These are phyloP conservation scores for Pseudogymnoascus sp. DNA, from an alignment of 2,329 filamentous ascomycete species.

Conservation along the genomic window DNA sequence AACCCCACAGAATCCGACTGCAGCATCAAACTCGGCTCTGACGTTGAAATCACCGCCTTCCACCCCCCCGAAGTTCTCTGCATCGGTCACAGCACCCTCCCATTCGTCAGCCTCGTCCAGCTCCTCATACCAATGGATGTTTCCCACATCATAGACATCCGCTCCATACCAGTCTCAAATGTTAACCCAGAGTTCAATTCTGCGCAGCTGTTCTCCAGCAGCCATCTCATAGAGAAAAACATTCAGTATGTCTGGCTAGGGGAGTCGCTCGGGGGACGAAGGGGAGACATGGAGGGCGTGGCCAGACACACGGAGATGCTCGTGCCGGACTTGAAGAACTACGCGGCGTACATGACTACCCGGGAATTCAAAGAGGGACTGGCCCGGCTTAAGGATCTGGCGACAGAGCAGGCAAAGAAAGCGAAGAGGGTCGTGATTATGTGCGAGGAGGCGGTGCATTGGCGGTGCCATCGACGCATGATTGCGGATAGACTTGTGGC, in stretches of 20 bases:
- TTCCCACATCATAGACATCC: background rate
- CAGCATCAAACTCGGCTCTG: too few species aligned
- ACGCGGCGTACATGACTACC: background rate
- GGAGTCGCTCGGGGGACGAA: background rate
- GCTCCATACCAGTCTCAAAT: background rate
- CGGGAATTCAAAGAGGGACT: background rate
- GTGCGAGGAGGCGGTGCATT: background rate
- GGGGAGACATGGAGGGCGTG: background rate
- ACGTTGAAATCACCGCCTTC: background rate
- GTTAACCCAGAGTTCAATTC: background rate
- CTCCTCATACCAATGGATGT: background rate
- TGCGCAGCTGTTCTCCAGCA: background rate
- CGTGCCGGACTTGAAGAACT: background rate
- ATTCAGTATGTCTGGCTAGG: background rate
- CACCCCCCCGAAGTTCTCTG: background rate
- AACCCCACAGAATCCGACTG: background rate
- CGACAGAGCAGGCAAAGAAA: background rate
- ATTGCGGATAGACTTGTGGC: background rate
- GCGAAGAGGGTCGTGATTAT: background rate
- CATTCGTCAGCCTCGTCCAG: background rate
- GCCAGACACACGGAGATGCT: background rate
- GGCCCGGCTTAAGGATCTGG: background rate
- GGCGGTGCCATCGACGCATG: background rate
- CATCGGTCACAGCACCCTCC: background rate
- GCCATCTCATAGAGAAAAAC: background rate